These are phyloP conservation scores for Atkinsonella texensis DNA, from an alignment of 2,329 filamentous ascomycete genomes.

Conservation along the genomic window DNA sequence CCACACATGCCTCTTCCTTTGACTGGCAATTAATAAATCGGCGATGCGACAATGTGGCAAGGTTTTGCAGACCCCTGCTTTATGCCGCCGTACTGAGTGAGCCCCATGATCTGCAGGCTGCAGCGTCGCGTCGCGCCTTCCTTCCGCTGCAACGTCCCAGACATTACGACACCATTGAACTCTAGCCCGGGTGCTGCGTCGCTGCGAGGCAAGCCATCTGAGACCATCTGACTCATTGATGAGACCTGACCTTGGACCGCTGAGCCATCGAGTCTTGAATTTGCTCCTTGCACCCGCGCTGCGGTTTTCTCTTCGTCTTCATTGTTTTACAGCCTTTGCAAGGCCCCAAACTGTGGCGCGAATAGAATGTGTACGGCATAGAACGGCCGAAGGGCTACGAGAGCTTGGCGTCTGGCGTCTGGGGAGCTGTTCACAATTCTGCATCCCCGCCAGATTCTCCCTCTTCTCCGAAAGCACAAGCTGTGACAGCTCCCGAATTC, in stretches of 20 bases:
- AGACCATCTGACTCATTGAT: not conserved
- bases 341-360: no score
- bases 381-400: no score
- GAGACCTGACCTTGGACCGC: not conserved
- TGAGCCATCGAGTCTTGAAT: not conserved
- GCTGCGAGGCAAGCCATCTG: not conserved
- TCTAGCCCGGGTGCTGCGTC: not conserved
- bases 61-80: no score
- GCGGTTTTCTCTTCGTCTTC: not conserved
- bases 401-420: no score
- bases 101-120: not conserved
- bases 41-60: no score
- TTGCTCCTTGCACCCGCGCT: not conserved
- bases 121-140: not conserved
- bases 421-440: not conserved
- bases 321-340: not conserved
- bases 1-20: no score
- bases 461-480: conserved; percentile 4
- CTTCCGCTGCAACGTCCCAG: not conserved
- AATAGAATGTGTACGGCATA: no score
- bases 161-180: no score
- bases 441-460: conserved; percentile 1
- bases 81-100: not conserved
- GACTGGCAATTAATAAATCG: no score
- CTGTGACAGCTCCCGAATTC: conserved; percentile 2